Percentiles rank a stretch among this genome's conserved stretches.
phyloP scores from a whole-genome alignment of 2,329 filamentous ascomycete genomes.

The Sporothrix variecibatus region DNA sequence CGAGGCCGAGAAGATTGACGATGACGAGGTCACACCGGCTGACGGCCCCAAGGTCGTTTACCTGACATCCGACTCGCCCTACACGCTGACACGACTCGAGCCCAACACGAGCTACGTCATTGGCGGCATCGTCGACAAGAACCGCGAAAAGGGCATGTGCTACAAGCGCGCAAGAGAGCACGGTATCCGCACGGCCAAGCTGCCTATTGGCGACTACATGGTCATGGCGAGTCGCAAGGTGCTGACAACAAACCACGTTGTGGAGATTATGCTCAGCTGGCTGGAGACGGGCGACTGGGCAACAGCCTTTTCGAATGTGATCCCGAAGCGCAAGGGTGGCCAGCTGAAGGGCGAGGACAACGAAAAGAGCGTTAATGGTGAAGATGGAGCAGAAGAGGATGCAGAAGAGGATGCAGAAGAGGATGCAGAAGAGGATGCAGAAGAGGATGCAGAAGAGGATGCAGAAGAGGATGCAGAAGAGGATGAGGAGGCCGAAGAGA shows the following conservation, averaged over 20 bases:
- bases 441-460: slow-evolving; percentile 31
- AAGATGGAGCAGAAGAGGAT: slow-evolving; percentile 28
- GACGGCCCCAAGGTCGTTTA: slow-evolving; percentile 66
- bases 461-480: slow-evolving; percentile 24
- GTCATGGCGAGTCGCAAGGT: slow-evolving; percentile 85
- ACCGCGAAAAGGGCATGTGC: slow-evolving; percentile 92
- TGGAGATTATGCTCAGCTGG: slow-evolving; percentile 96
- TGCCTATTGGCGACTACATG: slow-evolving; percentile 95
- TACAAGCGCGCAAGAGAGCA: slow-evolving; percentile 75
- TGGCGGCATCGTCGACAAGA: slow-evolving; percentile 92
- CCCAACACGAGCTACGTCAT: slow-evolving; percentile 91
- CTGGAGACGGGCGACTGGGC: slow-evolving; percentile 90
- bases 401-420: slow-evolving; percentile 31
- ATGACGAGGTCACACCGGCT: slow-evolving; percentile 33
- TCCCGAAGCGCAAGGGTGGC: slow-evolving; percentile 88
- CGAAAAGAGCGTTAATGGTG: slow-evolving; percentile 36
- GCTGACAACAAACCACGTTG: slow-evolving; percentile 90
- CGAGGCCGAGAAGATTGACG: slow-evolving; percentile 21
- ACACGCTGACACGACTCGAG: slow-evolving; percentile 79
- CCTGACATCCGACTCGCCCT: slow-evolving; percentile 85
- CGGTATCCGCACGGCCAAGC: slow-evolving; percentile 81
- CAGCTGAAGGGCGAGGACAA: slow-evolving; percentile 52
- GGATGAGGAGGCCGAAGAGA: not conserved
- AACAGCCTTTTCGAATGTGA: slow-evolving; percentile 80
- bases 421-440: slow-evolving; percentile 21